Conservation (phyloP, 371 early-diverging fungal species). For the Mortierella sp. region DNA sequence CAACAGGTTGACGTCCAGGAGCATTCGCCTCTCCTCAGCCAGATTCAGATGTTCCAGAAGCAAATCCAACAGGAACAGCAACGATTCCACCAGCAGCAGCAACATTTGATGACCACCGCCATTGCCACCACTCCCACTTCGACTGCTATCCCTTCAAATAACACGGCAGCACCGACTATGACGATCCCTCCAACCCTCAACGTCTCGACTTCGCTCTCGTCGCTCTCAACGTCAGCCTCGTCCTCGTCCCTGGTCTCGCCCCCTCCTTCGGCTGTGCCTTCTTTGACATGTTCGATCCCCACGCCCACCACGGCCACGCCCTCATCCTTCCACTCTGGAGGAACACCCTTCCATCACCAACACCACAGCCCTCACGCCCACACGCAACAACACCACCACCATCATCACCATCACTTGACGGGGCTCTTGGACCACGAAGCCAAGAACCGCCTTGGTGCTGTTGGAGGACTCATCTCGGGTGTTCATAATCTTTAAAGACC, state of each 20-base stretch:
- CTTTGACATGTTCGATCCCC: slow-evolving; percentile 35
- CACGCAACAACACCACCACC: slow-evolving; percentile 1
- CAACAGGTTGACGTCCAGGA: slow-evolving; percentile 19
- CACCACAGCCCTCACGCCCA: slow-evolving; percentile 7
- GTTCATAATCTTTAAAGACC: slow-evolving; percentile 24
- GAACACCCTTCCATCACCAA: slow-evolving; percentile 5
- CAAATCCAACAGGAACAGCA: slow-evolving; percentile 49
- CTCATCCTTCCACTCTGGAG: background rate
- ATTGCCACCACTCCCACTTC: background rate
- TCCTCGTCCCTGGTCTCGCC: slow-evolving; percentile 30
- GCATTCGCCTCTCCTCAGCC: slow-evolving; percentile 28
- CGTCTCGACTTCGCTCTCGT: slow-evolving; percentile 12
- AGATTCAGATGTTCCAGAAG: slow-evolving; percentile 44
- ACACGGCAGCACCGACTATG: background rate
- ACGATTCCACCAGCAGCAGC: slow-evolving; percentile 39
- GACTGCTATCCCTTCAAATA: background rate
- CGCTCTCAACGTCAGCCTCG: slow-evolving; percentile 25
- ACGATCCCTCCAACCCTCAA: background rate
- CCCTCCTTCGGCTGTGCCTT: slow-evolving; percentile 35
- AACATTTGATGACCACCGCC: slow-evolving; percentile 15
- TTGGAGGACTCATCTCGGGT: slow-evolving; percentile 20
- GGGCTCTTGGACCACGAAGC: slow-evolving; percentile 36
- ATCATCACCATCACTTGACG: slow-evolving; percentile 14
- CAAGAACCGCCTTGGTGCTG: slow-evolving; percentile 23
- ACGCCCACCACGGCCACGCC: slow-evolving; percentile 30